Evolutionary conservation across 2,329 filamentous ascomycete species (phyloP).

Genomic region (Penicillium sp.): DNA sequence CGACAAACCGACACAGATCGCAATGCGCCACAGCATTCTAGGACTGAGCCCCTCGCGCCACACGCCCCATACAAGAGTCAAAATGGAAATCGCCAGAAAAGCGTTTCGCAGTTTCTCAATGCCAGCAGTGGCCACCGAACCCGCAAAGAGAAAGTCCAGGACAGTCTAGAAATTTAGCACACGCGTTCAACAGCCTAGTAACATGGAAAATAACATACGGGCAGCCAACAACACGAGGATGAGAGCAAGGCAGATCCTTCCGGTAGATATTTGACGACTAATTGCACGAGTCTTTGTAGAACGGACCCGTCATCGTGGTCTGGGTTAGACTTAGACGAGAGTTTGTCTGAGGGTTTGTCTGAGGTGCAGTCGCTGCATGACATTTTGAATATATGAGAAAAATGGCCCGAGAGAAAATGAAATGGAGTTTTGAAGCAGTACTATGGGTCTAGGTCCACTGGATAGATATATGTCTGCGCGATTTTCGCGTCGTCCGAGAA

Average conservation of each 20-base stretch:
- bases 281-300: not conserved
- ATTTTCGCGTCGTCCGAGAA: not conserved
- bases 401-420: not conserved
- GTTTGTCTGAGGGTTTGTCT: not conserved
- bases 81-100: constrained; percentile 12
- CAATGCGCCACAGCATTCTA: constrained; percentile 9
- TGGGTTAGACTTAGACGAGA: not conserved
- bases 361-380: not conserved
- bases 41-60: constrained; percentile 11
- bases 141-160: constrained; percentile 14
- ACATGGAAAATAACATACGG: constrained; percentile 3
- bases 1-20: constrained; percentile 11
- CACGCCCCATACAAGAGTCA: constrained; percentile 9
- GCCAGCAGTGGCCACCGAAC: constrained; percentile 12
- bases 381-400: not conserved
- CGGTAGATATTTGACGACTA: constrained; percentile 4
- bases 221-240: constrained; percentile 12
- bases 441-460: not conserved
- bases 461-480: not conserved
- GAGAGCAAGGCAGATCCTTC: constrained; percentile 15
- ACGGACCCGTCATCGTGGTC: not conserved
- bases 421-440: too few species aligned
- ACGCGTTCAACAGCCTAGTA: not conserved
- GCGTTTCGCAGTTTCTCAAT: constrained; percentile 9
- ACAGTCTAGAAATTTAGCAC: constrained; percentile 6